Conservation (phyloP, 2,329 filamentous ascomycete genomes). For the Neonectria coccinea region DNA sequence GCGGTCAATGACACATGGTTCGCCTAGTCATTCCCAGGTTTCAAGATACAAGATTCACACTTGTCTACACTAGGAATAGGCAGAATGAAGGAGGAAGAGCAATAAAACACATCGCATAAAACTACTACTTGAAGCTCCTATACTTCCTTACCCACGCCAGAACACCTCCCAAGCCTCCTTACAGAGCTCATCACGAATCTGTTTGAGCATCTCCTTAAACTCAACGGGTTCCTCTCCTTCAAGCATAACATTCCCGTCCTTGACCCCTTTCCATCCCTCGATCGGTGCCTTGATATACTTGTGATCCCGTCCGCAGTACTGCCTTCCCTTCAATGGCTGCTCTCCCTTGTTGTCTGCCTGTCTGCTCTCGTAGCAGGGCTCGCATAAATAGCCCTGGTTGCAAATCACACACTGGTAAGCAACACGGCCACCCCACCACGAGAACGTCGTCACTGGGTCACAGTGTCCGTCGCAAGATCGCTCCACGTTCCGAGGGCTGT, state of each 20-base stretch:
- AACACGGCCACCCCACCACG: conserved; percentile 30
- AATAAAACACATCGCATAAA: no score
- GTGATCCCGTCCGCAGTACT: conserved; percentile 33
- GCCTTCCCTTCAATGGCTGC: conserved; percentile 8
- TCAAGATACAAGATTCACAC: neutral
- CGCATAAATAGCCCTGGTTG: conserved; percentile 24
- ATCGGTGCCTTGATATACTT: conserved; percentile 34
- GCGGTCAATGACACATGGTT: no score
- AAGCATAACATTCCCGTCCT: conserved; percentile 33
- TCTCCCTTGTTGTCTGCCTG: conserved; percentile 28
- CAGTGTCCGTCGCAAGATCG: conserved; percentile 27
- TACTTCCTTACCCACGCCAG: conserved; percentile 17
- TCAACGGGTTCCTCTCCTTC: conserved; percentile 35
- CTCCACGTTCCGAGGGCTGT: neutral
- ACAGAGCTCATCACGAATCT: conserved; percentile 27
- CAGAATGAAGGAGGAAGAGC: neutral
- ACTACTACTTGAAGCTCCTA: no score
- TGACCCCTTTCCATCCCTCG: conserved; percentile 36
- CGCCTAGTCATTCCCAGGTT: no score
- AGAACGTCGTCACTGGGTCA: conserved; percentile 12
- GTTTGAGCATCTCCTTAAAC: conserved; percentile 30
- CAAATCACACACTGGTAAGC: conserved; percentile 32
- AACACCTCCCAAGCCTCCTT: conserved; percentile 31
- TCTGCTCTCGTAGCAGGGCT: conserved; percentile 30
- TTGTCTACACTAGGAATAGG: neutral